Conservation (phyloP, 2,329 filamentous ascomycete genomes). For the Ascochyta rabiei region DNA sequence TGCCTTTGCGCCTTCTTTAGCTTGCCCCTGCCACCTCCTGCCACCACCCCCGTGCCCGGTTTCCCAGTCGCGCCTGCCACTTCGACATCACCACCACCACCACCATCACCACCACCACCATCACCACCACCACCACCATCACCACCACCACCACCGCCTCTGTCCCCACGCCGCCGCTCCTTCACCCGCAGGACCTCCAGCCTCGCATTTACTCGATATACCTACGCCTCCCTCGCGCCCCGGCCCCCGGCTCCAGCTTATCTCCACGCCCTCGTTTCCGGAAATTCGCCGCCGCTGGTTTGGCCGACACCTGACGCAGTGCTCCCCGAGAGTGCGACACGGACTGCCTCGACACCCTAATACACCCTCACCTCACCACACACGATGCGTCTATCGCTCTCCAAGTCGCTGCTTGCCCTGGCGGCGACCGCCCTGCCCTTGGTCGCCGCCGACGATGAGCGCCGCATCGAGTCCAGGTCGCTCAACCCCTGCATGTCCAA, state of each 20-base stretch:
- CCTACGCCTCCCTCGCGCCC: constrained; percentile 2
- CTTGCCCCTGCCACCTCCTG: constrained; percentile 34
- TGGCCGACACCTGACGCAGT: constrained; percentile 36
- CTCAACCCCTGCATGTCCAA: constrained; percentile 84
- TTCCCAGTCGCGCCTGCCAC: constrained; percentile 35
- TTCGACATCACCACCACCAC: constrained; percentile 24
- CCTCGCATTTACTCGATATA: constrained; percentile 12
- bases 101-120: constrained; percentile 24
- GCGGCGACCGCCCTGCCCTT: constrained; percentile 52
- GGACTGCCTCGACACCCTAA: constrained; percentile 21
- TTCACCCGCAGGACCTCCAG: constrained; percentile 22
- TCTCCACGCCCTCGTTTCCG: constrained; percentile 16
- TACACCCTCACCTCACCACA: constrained; percentile 18
- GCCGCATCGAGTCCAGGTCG: constrained; percentile 79
- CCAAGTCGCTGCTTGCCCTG: constrained; percentile 43
- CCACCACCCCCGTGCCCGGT: constrained; percentile 37
- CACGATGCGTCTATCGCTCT: constrained; percentile 45
- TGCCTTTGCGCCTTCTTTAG: constrained; percentile 23
- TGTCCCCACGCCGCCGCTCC: constrained; percentile 30
- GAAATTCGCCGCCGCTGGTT: constrained; percentile 40
- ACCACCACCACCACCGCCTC: constrained; percentile 19
- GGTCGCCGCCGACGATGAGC: constrained; percentile 60
- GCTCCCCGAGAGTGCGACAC: constrained; percentile 38
- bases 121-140: constrained; percentile 22
- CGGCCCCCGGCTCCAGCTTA: neutral